Percentiles rank a stretch among this genome's conserved stretches.
These are phyloP conservation scores for Thermothelomyces thermophilus DNA, from an alignment of 2,329 filamentous ascomycete species.

Conservation along the genomic window DNA sequence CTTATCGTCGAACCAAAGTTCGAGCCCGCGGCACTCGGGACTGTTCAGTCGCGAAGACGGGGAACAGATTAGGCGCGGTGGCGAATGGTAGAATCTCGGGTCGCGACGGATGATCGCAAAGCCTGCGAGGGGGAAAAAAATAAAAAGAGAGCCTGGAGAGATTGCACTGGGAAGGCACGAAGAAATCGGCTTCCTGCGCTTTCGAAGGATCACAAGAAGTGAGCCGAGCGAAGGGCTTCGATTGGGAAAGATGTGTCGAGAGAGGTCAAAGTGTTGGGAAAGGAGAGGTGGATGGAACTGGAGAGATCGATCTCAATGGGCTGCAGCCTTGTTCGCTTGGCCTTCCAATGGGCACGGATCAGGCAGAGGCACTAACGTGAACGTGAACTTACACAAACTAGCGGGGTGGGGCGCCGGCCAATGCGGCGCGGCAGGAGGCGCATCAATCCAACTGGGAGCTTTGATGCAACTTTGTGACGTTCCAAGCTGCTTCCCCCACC, in stretches of 20 bases:
- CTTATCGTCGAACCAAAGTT: background rate
- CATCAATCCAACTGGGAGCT: too few relatives aligned
- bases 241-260: constrained; percentile 24
- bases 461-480: too few relatives aligned
- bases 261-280: constrained; percentile 25
- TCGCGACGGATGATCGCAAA: background rate
- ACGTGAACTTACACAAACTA: background rate
- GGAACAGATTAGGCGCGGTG: constrained; percentile 3
- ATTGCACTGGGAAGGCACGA: constrained; percentile 1
- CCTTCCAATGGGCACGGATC: constrained; percentile 7
- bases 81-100: background rate
- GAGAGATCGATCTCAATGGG: constrained; percentile 16
- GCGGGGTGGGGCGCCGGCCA: background rate
- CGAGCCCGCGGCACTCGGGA: background rate
- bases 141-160: background rate
- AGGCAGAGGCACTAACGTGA: constrained; percentile 1
- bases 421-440: background rate
- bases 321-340: constrained; percentile 20
- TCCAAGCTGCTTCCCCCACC: too few relatives aligned
- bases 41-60: background rate
- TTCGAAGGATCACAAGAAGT: background rate
- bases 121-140: too few relatives aligned
- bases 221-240: constrained; percentile 12
- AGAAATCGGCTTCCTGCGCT: background rate
- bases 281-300: constrained; percentile 28